phyloP scores from a whole-genome alignment of 495 filamentous ascomycete genomes.

The Trichoderma reesei region DNA sequence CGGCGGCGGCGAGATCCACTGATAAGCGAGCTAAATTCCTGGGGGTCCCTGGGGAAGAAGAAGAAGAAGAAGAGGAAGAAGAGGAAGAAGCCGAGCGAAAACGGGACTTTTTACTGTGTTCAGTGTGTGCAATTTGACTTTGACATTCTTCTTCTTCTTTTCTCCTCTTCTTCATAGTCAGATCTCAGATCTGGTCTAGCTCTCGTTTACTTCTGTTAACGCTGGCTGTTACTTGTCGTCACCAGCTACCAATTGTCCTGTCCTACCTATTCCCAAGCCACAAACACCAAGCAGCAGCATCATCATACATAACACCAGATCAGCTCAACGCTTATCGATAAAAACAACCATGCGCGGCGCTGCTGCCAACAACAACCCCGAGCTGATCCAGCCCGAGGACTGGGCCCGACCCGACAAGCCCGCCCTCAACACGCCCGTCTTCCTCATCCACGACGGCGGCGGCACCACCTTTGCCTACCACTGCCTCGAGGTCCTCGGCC shows the following conservation, averaged over 20 bases:
- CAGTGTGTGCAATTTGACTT: not conserved
- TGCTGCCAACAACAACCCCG: not conserved
- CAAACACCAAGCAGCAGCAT: not conserved
- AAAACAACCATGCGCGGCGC: not conserved
- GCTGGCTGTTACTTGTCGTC: not conserved
- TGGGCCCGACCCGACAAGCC: not conserved
- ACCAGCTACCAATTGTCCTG: not conserved
- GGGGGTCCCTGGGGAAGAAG: not conserved
- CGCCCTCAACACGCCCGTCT: constrained; percentile 15
- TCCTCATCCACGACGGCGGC: constrained; percentile 31
- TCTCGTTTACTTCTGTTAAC: no score
- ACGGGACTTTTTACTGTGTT: no score
- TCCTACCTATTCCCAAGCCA: no score
- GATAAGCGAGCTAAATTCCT: not conserved
- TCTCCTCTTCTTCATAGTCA: not conserved
- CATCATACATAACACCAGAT: not conserved
- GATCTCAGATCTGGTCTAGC: no score
- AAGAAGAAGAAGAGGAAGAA: no score
- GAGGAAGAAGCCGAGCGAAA: no score
- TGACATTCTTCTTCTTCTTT: not conserved
- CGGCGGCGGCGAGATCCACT: not conserved
- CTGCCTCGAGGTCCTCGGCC: constrained; percentile 20
- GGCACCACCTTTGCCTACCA: constrained; percentile 30
- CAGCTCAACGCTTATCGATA: not conserved
- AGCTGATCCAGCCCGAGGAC: constrained; percentile 11